Percentiles rank a stretch among this genome's conserved stretches.
Evolutionary conservation across 352 stramenopile species (phyloP).

Genomic region (Pythium biforme): DNA sequence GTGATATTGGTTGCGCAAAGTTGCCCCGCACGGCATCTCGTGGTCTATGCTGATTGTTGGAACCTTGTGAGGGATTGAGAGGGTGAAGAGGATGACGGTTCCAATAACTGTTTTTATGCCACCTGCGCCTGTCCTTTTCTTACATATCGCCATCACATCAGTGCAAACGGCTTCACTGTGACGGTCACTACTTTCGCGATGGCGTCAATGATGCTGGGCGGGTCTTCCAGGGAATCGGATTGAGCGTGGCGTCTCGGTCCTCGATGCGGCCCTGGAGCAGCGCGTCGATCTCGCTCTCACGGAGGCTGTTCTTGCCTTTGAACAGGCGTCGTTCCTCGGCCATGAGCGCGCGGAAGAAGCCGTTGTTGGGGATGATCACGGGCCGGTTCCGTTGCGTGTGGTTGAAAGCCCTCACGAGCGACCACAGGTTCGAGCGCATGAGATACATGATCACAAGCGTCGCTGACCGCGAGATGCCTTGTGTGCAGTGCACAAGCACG

Average conservation of each 20-base stretch:
- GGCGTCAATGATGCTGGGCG: no score
- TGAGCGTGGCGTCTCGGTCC: constrained; percentile 21
- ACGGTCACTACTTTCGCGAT: no score
- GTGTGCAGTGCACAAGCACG: constrained; percentile 71
- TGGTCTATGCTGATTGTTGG: neutral
- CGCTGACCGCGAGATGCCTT: constrained; percentile 66
- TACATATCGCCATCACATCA: constrained; percentile 10
- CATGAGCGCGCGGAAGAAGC: constrained; percentile 50
- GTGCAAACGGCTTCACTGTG: neutral
- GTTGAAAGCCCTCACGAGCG: constrained; percentile 66
- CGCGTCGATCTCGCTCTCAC: constrained; percentile 49
- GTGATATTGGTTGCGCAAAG: neutral
- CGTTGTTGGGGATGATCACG: constrained; percentile 62
- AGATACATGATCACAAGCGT: constrained; percentile 73
- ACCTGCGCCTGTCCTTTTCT: neutral
- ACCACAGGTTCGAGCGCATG: constrained; percentile 56
- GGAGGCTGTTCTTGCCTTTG: constrained; percentile 43
- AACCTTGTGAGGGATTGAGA: no score
- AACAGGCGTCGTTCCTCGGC: constrained; percentile 50
- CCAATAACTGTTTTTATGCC: no score
- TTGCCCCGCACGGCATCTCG: neutral
- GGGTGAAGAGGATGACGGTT: no score
- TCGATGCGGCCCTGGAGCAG: constrained; percentile 35
- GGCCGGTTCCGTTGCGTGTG: constrained; percentile 41
- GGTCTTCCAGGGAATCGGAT: no score